Evolutionary conservation across 1,284 basidiomycete genomes (phyloP).

Genomic region (Leccinum subspadiceum): DNA sequence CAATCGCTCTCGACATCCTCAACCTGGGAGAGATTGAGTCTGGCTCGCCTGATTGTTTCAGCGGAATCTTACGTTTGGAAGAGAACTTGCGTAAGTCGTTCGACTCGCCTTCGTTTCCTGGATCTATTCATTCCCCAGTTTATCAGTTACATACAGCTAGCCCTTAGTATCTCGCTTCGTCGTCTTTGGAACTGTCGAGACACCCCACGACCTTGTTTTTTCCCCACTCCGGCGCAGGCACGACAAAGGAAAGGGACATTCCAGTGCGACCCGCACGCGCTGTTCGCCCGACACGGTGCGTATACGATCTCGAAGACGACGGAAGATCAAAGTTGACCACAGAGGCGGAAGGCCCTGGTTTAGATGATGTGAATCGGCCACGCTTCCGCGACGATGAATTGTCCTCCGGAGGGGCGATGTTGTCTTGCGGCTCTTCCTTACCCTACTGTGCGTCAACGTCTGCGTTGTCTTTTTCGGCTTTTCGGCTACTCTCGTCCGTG

Average conservation of each 20-base stretch:
- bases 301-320: slow-evolving; percentile 85
- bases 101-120: too few relatives aligned
- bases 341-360: slow-evolving; percentile 54
- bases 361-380: slow-evolving; percentile 31
- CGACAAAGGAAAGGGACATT: slow-evolving; percentile 89
- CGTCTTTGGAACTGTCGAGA: too few relatives aligned
- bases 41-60: too few relatives aligned
- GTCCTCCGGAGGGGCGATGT: neutral
- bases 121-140: too few relatives aligned
- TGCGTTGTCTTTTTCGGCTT: slow-evolving; percentile 51
- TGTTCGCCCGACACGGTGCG: slow-evolving; percentile 94
- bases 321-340: slow-evolving; percentile 99
- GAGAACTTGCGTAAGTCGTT: too few relatives aligned
- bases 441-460: slow-evolving; percentile 39
- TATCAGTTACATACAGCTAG: too few relatives aligned
- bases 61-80: too few relatives aligned
- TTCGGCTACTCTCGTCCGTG: slow-evolving; percentile 81
- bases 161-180: too few relatives aligned
- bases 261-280: slow-evolving; percentile 94
- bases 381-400: slow-evolving; percentile 34
- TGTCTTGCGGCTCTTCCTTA: slow-evolving; percentile 5
- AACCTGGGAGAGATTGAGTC: too few relatives aligned
- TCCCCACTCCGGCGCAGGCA: slow-evolving; percentile 38
- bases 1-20: too few relatives aligned
- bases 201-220: too few relatives aligned